Evolutionary conservation across 139 green algal genomes (phyloP).

Genomic region (Diplosphaera chodatii): DNA sequence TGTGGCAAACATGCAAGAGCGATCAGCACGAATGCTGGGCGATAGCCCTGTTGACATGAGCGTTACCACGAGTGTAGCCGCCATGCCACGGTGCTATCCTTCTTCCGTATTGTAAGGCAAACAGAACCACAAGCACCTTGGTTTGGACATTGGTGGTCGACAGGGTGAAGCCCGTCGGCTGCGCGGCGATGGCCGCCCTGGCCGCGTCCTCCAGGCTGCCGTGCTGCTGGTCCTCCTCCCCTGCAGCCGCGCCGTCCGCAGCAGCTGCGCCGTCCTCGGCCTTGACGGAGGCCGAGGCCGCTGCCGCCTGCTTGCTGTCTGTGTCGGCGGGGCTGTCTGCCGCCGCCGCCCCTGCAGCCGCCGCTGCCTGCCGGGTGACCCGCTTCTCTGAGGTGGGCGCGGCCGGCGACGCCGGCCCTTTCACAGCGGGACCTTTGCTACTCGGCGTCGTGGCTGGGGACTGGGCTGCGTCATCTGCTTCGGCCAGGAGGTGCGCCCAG

Average conservation of each 20-base stretch:
- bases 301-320: background rate
- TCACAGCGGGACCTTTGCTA: background rate
- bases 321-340: too few relatives aligned
- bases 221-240: background rate
- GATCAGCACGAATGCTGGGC: background rate
- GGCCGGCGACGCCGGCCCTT: too few relatives aligned
- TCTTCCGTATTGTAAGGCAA: too few relatives aligned
- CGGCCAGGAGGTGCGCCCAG: background rate
- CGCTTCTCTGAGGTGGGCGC: too few relatives aligned
- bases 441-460: slow-evolving; percentile 13
- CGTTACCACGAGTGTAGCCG: too few relatives aligned
- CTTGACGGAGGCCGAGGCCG: background rate
- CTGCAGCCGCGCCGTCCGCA: background rate
- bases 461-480: background rate
- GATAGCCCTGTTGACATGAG: too few relatives aligned
- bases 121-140: slow-evolving; percentile 11
- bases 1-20: slow-evolving; percentile 3
- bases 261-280: background rate
- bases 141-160: slow-evolving; percentile 54
- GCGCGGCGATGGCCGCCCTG: slow-evolving; percentile 23
- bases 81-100: too few relatives aligned
- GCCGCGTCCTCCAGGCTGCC: slow-evolving; percentile 22
- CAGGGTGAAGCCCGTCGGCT: slow-evolving; percentile 68
- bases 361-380: background rate
- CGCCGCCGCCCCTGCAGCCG: too few relatives aligned